Evolutionary conservation across 2,329 filamentous ascomycete genomes (phyloP), one percentile per base, ranked within the genome.

Genomic region (Curvularia sp.): DNA sequence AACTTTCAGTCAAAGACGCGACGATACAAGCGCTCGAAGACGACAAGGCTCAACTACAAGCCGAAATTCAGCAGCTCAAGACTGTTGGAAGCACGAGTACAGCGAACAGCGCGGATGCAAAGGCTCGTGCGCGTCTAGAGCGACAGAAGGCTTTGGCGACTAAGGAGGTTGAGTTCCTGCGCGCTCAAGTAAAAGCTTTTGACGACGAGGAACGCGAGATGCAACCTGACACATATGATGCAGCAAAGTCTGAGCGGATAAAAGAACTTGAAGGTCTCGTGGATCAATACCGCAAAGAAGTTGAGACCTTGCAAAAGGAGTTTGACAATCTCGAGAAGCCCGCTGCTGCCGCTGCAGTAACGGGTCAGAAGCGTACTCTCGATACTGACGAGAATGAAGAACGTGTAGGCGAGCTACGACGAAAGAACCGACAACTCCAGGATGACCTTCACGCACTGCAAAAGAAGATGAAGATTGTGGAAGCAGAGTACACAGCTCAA

Each of bases 141-240:
- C 85, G 95, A 58, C 94, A 98, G 74, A 90, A 92, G 57, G 86
- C 85, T 0, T 84, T 99, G 7, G 92, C 93, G 0, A 84, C 92
- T 24, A 97, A 97, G 73, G 96, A 99, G 75, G 92, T 95, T 0
- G 93, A 97, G 66, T 97, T 96, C 74, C 84, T 99, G 6, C 90
- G 95, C 22, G 94, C 92, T 0, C 95, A 99, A 76, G 84, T 98
- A 54, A 93, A 93, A 78, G 89, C 91, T 0, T 80, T 96, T 60
- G 92, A 98, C 70, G 86, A 87, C 0, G 95, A 99, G 76, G 93
- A 98, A 69, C 86, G 88, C 53, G 93, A 93, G 0, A 90, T 97
- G 79, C 88, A 94, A 55, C 87, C 91, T 0, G 91, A 92, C 33
- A 88, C 86, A 43, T 89, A 90, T 53, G 92, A 99, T 69, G 86